Percentiles rank a stretch among this genome's conserved stretches.
These are phyloP conservation scores for Melanomma pulvis-pyrius DNA, from an alignment of 495 filamentous ascomycete species.

Conservation along the genomic window DNA sequence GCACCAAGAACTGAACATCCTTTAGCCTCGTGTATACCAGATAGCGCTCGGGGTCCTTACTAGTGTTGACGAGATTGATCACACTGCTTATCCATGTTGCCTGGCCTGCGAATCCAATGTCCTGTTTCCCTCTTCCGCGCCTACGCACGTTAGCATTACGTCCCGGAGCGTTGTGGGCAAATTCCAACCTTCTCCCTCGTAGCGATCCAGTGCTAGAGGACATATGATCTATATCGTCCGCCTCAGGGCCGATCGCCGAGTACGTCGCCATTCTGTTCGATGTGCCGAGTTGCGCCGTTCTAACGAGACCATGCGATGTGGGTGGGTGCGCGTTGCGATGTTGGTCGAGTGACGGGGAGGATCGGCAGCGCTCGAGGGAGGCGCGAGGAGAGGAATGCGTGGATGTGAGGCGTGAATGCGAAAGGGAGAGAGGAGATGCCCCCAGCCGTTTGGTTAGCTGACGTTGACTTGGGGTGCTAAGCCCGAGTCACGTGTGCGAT, in stretches of 20 bases:
- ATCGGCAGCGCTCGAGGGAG: background rate
- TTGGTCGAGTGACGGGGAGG: background rate
- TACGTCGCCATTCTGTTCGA: slow-evolving; percentile 44
- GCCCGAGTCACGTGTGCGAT: background rate
- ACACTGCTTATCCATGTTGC: slow-evolving; percentile 90
- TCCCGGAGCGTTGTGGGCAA: background rate
- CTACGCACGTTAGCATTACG: slow-evolving; percentile 43
- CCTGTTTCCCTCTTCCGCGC: slow-evolving; percentile 56
- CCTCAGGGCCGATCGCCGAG: slow-evolving; percentile 44
- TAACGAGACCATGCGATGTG: slow-evolving; percentile 36
- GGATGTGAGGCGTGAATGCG: background rate
- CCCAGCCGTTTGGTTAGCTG: background rate
- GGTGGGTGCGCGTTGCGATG: background rate
- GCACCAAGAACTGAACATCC: slow-evolving; percentile 76
- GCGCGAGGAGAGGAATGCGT: background rate
- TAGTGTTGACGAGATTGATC: slow-evolving; percentile 95
- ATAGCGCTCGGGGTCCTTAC: slow-evolving; percentile 49
- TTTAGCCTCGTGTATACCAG: background rate
- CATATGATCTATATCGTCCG: slow-evolving; percentile 43
- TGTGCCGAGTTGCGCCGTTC: slow-evolving; percentile 27
- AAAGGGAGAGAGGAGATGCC: background rate
- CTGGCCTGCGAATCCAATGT: slow-evolving; percentile 61
- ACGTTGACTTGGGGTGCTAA: background rate
- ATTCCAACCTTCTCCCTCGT: slow-evolving; percentile 41
- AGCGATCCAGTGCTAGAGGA: slow-evolving; percentile 47